Percentiles rank a stretch among this genome's conserved stretches.
Evolutionary conservation across 2,329 filamentous ascomycete genomes (phyloP).

Genomic region (Dactylellina leptospora): DNA sequence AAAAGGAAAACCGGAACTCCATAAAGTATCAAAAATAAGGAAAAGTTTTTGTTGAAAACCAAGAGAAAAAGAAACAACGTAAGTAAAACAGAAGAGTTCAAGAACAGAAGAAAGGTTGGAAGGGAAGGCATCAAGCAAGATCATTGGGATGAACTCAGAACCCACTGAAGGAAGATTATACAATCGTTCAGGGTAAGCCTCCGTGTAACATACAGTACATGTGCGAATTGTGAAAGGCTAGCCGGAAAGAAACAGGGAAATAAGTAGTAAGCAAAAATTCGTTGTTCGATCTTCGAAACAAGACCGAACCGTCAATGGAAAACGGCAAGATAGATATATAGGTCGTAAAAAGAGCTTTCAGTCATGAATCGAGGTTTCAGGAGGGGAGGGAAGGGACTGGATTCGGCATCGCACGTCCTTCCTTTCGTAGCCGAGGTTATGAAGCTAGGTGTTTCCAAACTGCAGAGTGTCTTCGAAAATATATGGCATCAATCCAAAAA

Average conservation of each 20-base stretch:
- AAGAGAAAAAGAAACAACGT: constrained; percentile 16
- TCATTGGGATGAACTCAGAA: constrained; percentile 43
- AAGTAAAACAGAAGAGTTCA: constrained; percentile 37
- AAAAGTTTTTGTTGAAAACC: constrained; percentile 38
- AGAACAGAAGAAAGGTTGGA: constrained; percentile 49
- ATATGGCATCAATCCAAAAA: constrained; percentile 38
- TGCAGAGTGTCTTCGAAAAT: constrained; percentile 31
- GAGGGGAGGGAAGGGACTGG: constrained; percentile 5
- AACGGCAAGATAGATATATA: constrained; percentile 30
- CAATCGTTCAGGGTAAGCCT: constrained; percentile 49
- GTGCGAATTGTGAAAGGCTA: constrained; percentile 33
- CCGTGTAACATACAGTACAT: constrained; percentile 53
- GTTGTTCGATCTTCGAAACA: constrained; percentile 31
- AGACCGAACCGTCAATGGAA: constrained; percentile 32
- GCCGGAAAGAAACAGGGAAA: constrained; percentile 18
- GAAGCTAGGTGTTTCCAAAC: constrained; percentile 9
- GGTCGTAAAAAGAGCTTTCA: constrained; percentile 42
- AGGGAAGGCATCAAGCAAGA: constrained; percentile 55
- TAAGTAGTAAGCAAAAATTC: constrained; percentile 40
- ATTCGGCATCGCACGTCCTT: constrained; percentile 23
- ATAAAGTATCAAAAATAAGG: constrained; percentile 25
- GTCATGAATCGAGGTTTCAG: constrained; percentile 35
- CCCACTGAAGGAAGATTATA: constrained; percentile 32
- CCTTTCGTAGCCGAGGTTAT: constrained; percentile 46
- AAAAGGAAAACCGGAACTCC: constrained; percentile 43